Evolutionary conservation across 768 basidiomycete genomes (phyloP).

Genomic region (Lanmaoa rubissima): DNA sequence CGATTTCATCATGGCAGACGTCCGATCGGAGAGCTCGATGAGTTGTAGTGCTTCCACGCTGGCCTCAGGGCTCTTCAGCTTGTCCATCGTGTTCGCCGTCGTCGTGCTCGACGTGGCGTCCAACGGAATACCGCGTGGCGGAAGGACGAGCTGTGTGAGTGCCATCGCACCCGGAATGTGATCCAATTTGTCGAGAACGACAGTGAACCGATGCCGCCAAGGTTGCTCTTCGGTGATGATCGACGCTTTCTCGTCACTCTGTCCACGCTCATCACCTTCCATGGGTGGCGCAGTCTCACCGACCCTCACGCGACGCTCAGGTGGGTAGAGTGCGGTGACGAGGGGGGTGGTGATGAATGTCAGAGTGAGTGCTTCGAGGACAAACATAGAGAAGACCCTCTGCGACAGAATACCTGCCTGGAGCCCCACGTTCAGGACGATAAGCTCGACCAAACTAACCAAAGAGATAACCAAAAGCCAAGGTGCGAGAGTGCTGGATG

Average conservation of each 20-base stretch:
- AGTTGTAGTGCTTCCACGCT: conserved; percentile 78
- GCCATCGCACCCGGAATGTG: conserved; percentile 90
- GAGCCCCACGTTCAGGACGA: conserved; percentile 93
- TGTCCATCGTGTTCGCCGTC: neutral
- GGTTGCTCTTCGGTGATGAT: conserved; percentile 19
- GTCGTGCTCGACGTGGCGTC: conserved; percentile 14
- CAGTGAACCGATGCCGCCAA: conserved; percentile 65
- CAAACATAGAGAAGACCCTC: conserved; percentile 93
- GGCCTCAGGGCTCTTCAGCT: conserved; percentile 29
- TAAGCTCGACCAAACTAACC: conserved; percentile 80
- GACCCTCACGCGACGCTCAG: conserved; percentile 51
- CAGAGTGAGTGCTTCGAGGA: conserved; percentile 76
- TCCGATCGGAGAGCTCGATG: conserved; percentile 75
- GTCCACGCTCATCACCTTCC: conserved; percentile 36
- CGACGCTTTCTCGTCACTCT: conserved; percentile 5
- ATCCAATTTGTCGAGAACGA: conserved; percentile 88
- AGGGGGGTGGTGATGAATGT: conserved; percentile 87
- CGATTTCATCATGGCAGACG: conserved; percentile 62
- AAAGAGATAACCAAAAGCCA: conserved; percentile 1
- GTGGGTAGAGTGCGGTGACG: conserved; percentile 66
- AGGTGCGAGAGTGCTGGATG: neutral
- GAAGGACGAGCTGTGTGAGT: conserved; percentile 76
- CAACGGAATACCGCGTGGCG: conserved; percentile 19
- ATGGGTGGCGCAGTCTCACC: conserved; percentile 9
- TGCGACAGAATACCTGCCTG: conserved; percentile 71